A percentile compares a stretch with the other conserved stretches of the same genome.
phyloP scores from a whole-genome alignment of 768 basidiomycete genomes.

The Tylopilus rubrobrunneus region DNA sequence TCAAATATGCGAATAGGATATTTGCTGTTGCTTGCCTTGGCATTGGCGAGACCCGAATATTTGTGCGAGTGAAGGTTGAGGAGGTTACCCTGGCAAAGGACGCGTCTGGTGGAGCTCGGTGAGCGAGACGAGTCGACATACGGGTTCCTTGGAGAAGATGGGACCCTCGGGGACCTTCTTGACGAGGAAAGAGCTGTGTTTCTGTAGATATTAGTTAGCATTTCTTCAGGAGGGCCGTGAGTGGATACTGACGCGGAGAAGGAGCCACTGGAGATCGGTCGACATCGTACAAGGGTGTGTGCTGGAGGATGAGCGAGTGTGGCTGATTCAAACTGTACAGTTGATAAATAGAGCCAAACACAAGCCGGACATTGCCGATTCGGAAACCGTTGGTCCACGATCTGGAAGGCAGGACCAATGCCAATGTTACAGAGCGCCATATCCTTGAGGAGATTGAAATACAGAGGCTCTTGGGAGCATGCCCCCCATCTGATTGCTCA shows the following conservation, averaged over 20 bases:
- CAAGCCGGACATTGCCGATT: background rate
- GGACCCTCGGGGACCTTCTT: constrained; percentile 72
- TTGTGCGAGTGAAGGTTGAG: constrained; percentile 88
- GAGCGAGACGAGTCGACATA: constrained; percentile 35
- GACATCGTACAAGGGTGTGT: constrained; percentile 56
- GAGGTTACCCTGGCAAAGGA: constrained; percentile 66
- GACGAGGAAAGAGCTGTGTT: constrained; percentile 82
- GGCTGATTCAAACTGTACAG: constrained; percentile 34
- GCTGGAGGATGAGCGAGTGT: constrained; percentile 20
- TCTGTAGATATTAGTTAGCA: constrained; percentile 39
- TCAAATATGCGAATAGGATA: background rate
- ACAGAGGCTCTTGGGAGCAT: too few relatives aligned
- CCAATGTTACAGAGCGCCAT: too few relatives aligned
- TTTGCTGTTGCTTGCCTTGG: constrained; percentile 49
- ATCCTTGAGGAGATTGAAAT: too few relatives aligned
- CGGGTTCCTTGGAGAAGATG: constrained; percentile 80
- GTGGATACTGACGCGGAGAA: constrained; percentile 65
- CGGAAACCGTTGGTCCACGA: too few relatives aligned
- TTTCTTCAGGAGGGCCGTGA: background rate
- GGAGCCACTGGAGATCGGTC: constrained; percentile 90
- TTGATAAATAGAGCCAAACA: constrained; percentile 26
- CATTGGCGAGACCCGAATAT: constrained; percentile 84
- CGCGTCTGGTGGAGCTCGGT: constrained; percentile 4
- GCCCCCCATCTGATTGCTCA: too few relatives aligned
- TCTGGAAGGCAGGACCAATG: too few relatives aligned